Evolutionary conservation across 148 eudicot genomes (phyloP), one percentile per base, ranked within the genome.

Genomic region (Diospyros lotus): DNA sequence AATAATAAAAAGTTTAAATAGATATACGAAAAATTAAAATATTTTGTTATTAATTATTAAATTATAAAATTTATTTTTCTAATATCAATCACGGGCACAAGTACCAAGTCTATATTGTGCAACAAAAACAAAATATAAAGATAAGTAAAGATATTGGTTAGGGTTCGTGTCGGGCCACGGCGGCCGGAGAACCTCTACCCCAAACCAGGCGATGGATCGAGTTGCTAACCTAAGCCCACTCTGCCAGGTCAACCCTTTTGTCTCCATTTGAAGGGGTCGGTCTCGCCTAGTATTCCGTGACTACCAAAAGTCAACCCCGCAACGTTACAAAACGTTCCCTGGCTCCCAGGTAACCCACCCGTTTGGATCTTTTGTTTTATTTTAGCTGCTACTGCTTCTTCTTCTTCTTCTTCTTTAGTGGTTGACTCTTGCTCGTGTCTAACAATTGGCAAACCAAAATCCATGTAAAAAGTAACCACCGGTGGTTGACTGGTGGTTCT

Each of bases 381-480:
- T 48, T 48, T 48, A 4, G 52, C 6, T 48, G 52, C 52, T 48
- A 1, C 52, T 28, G 28, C 28, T 28, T 28, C 28, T 13, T 68
- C 43, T 58, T 52, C 0, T 7, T 4, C 63, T 66, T 60, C 73
- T 68, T 68, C 71, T 74, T 78, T 75, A 67, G 81, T 75, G 75
- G 81, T 82, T 82, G 84, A 78, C 84, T 82, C 18, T 78, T 75
- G 78, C 46, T 58, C n/a, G 2, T 45, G 64, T 41, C 54, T 53
- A 71, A 71, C 13, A 60, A 18, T 44, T 46, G 66, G 64, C n/a
- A 44, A 71, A 72, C 71, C 43, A 72, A 75, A 81, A 81, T 74
- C 78, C 75, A 78, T 81, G 79, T 74, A 75, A 55, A 28, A 28
- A 28, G 28, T 0, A 28, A 28, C 28, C 28, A 28, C 28, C 28